Evolutionary conservation across 2,329 filamentous ascomycete genomes (phyloP).

Genomic region (Hypoxylon sp.): DNA sequence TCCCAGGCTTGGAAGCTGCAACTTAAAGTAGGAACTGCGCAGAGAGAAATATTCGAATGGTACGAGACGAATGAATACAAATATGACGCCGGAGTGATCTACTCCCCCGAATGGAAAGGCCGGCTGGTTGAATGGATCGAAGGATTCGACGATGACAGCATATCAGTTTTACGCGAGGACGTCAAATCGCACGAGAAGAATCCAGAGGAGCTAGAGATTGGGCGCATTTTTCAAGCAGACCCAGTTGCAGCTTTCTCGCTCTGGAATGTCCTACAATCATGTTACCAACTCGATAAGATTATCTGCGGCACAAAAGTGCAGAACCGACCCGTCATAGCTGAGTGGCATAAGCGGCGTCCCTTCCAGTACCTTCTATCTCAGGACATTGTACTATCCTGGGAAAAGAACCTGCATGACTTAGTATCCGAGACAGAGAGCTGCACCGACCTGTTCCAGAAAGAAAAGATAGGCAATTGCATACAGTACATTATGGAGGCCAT

Average conservation of each 20-base stretch:
- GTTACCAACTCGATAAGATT: conserved; percentile 2
- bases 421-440: not conserved
- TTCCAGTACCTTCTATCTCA: conserved; percentile 3
- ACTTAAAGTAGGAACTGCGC: not conserved
- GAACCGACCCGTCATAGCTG: not conserved
- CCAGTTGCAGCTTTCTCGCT: not conserved
- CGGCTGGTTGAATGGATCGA: not conserved
- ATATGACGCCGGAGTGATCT: not conserved
- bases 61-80: not conserved
- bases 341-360: not conserved
- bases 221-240: not conserved
- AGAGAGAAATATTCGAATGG: conserved; percentile 3
- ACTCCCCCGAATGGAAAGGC: not conserved
- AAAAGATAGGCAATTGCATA: not conserved
- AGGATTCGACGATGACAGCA: not conserved
- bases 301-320: not conserved
- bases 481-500: not conserved
- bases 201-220: not conserved
- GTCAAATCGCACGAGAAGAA: not conserved
- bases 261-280: conserved; percentile 2
- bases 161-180: not conserved
- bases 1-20: not conserved
- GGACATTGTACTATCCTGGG: not conserved
- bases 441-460: not conserved
- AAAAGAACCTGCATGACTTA: not conserved